A percentile compares a stretch with the other conserved stretches of the same genome.
These are phyloP conservation scores for Melampsora larici-populina DNA, from an alignment of 1,284 basidiomycete genomes.

Conservation along the genomic window DNA sequence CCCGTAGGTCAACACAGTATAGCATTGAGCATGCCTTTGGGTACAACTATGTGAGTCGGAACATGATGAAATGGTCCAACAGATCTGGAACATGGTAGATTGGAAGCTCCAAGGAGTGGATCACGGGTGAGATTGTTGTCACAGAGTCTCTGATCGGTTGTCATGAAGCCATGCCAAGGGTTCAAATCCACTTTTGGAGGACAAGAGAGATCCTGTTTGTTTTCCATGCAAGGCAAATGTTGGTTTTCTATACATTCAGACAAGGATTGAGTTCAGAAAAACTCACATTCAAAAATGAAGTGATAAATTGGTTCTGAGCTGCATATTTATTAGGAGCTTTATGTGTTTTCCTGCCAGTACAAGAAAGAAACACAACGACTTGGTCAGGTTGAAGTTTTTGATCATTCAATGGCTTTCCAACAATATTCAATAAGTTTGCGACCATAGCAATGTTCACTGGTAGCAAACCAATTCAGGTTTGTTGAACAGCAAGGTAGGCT, in stretches of 20 bases:
- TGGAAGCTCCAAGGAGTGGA: slow-evolving; percentile 24
- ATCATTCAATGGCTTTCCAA: slow-evolving; percentile 30
- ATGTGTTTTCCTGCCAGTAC: slow-evolving; percentile 14
- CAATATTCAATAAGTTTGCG: slow-evolving; percentile 3
- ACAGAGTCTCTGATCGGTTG: slow-evolving; percentile 29
- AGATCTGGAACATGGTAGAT: slow-evolving; percentile 23
- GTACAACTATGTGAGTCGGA: slow-evolving; percentile 26
- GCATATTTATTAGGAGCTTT: slow-evolving; percentile 26
- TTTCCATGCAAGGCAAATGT: background rate
- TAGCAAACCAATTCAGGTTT: slow-evolving; percentile 16
- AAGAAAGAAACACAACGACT: slow-evolving; percentile 22
- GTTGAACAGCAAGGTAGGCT: slow-evolving; percentile 38
- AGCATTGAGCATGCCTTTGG: slow-evolving; percentile 32
- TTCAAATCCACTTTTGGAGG: slow-evolving; percentile 28
- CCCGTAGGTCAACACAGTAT: slow-evolving; percentile 25
- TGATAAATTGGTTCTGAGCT: slow-evolving; percentile 36
- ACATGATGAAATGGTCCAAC: slow-evolving; percentile 25
- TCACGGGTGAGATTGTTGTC: slow-evolving; percentile 34
- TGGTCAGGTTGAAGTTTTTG: slow-evolving; percentile 36
- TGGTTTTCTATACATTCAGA: background rate
- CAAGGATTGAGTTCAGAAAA: background rate
- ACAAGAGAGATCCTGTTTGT: slow-evolving; percentile 34
- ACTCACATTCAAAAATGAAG: slow-evolving; percentile 35
- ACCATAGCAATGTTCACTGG: slow-evolving; percentile 22
- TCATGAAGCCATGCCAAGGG: slow-evolving; percentile 27